Evolutionary conservation across 2,329 filamentous ascomycete genomes (phyloP).

Genomic region (Fusarium sacchari): DNA sequence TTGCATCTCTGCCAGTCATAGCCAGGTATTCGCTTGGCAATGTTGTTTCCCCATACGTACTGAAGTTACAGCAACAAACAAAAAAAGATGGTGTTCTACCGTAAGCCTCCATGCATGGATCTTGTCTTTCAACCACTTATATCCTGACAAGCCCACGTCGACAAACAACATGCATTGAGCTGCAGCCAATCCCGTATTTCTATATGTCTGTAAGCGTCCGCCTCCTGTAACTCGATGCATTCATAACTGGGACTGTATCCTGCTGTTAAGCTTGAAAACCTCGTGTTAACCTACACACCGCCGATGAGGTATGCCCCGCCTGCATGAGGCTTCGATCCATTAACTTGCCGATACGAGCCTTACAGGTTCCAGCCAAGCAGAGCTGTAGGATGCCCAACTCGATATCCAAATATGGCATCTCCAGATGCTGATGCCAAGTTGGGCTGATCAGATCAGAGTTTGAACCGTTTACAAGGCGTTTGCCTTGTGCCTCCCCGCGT

Average conservation of each 20-base stretch:
- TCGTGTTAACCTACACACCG: slow-evolving; percentile 33
- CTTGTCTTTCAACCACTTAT: slow-evolving; percentile 15
- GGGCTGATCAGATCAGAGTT: slow-evolving; percentile 28
- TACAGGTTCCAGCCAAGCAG: slow-evolving; percentile 18
- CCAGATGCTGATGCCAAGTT: slow-evolving; percentile 4
- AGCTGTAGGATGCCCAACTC: neutral
- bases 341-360: slow-evolving; percentile 34
- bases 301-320: slow-evolving; percentile 19
- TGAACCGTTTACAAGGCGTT: slow-evolving; percentile 11
- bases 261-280: slow-evolving; percentile 19
- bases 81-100: slow-evolving; percentile 25
- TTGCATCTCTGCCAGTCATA: neutral
- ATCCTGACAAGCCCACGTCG: slow-evolving; percentile 11
- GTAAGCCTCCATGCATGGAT: slow-evolving; percentile 26
- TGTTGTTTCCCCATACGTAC: neutral
- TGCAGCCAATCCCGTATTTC: slow-evolving; percentile 24
- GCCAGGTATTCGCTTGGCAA: neutral
- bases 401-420: slow-evolving; percentile 27
- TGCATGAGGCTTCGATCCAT: slow-evolving; percentile 26
- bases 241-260: slow-evolving; percentile 2
- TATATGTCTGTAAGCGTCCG: slow-evolving; percentile 21
- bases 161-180: slow-evolving; percentile 1
- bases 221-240: slow-evolving; percentile 28
- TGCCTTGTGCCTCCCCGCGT: slow-evolving; percentile 8
- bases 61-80: neutral